Conservation (phyloP, 2,329 filamentous ascomycete species). For the Ilyonectria destructans region DNA sequence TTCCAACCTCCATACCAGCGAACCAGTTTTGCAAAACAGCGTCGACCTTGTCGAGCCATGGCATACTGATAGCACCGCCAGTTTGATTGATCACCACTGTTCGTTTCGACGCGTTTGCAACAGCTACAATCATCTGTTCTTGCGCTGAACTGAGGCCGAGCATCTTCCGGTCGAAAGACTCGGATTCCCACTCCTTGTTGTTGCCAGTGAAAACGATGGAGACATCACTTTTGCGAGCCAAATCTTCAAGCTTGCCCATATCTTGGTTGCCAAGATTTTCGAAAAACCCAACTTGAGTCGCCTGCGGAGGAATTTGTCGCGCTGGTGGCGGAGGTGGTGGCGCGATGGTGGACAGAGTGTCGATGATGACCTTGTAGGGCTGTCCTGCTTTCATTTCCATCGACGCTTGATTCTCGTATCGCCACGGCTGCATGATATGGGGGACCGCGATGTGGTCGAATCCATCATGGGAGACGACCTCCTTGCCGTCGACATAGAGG, state of each 20-base stretch:
- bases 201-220: slow-evolving; percentile 15
- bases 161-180: slow-evolving; percentile 9
- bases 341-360: background rate
- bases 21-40: slow-evolving; percentile 77
- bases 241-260: background rate
- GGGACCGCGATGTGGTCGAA: background rate
- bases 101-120: slow-evolving; percentile 71
- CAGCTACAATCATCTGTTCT: slow-evolving; percentile 70
- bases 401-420: slow-evolving; percentile 16
- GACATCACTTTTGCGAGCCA: background rate
- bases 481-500: slow-evolving; percentile 17
- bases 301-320: slow-evolving; percentile 3
- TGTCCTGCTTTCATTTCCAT: background rate
- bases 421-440: background rate
- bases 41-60: slow-evolving; percentile 67
- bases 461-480: background rate
- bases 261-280: slow-evolving; percentile 14
- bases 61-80: slow-evolving; percentile 68
- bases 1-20: slow-evolving; percentile 76
- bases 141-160: slow-evolving; percentile 51
- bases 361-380: background rate
- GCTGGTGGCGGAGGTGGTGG: too few relatives aligned
- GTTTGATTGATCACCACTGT: slow-evolving; percentile 75
- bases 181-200: slow-evolving; percentile 71
- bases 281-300: slow-evolving; percentile 20